Conservation (phyloP, 1,284 basidiomycete genomes). For the Microbotryomycetes sp. region DNA sequence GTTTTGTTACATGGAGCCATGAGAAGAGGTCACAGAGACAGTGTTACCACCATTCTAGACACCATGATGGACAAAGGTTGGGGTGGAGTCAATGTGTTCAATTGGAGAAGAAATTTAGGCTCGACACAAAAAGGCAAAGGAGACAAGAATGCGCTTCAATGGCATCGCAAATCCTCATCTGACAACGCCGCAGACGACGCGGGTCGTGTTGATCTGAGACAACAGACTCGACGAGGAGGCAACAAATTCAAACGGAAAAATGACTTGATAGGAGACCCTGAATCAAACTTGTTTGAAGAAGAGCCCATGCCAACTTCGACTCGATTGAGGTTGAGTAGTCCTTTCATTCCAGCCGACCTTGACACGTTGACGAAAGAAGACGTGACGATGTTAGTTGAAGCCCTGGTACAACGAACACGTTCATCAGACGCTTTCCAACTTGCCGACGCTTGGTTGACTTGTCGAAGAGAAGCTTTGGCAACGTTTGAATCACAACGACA, state of each 20-base stretch:
- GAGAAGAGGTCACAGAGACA: neutral
- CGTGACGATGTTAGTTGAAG: constrained; percentile 13
- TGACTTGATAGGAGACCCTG: neutral
- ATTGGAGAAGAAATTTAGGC: neutral
- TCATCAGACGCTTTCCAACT: constrained; percentile 7
- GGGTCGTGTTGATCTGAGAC: too few relatives aligned
- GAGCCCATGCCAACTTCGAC: neutral
- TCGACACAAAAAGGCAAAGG: neutral
- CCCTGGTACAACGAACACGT: constrained; percentile 2
- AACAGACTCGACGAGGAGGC: neutral
- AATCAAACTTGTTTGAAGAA: neutral
- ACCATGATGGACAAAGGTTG: neutral
- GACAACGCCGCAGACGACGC: neutral
- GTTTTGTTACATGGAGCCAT: neutral
- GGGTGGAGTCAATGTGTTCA: neutral
- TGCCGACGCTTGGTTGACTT: constrained; percentile 18
- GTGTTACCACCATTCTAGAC: neutral
- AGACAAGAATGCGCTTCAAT: too few relatives aligned
- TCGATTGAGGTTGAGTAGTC: neutral
- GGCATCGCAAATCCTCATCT: too few relatives aligned
- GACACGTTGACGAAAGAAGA: constrained; percentile 6
- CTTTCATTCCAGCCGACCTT: constrained; percentile 8
- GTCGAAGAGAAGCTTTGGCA: neutral
- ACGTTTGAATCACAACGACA: neutral
- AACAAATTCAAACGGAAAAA: neutral